Evolutionary conservation across 345 rosid species (phyloP).

Genomic region (Eucalyptus marginata): DNA sequence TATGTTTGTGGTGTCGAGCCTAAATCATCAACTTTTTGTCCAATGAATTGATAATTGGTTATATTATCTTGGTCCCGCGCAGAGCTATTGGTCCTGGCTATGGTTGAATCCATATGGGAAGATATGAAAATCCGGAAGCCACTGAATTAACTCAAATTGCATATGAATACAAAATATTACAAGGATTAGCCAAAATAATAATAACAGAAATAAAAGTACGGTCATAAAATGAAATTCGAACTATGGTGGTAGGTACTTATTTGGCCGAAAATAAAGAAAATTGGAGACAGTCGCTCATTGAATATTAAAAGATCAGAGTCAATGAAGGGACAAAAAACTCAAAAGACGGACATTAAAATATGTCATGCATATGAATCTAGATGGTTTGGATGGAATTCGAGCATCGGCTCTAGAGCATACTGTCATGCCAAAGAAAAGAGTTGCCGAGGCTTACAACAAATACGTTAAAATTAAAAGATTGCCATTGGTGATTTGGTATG

Average conservation of each 20-base stretch:
- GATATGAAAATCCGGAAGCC: background rate
- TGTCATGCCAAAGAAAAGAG: background rate
- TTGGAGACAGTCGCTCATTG: background rate
- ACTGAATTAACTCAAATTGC: background rate
- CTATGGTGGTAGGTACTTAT: background rate
- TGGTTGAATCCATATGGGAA: background rate
- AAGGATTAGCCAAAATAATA: background rate
- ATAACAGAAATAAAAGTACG: background rate
- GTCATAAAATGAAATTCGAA: background rate
- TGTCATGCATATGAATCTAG: background rate
- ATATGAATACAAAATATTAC: background rate
- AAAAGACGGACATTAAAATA: background rate
- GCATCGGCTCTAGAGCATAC: background rate
- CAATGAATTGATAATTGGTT: background rate
- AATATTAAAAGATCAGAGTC: too few species aligned
- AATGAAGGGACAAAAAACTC: background rate
- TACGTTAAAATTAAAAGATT: background rate
- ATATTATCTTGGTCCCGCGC: background rate
- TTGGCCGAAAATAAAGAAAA: background rate
- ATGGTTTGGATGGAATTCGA: background rate
- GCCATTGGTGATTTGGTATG: background rate
- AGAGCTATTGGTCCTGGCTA: background rate
- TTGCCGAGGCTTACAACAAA: background rate
- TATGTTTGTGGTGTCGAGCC: too few species aligned
- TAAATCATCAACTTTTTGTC: background rate